phyloP scores from a whole-genome alignment of 164 flowering plant species.

The Kingdonia uniflora region DNA sequence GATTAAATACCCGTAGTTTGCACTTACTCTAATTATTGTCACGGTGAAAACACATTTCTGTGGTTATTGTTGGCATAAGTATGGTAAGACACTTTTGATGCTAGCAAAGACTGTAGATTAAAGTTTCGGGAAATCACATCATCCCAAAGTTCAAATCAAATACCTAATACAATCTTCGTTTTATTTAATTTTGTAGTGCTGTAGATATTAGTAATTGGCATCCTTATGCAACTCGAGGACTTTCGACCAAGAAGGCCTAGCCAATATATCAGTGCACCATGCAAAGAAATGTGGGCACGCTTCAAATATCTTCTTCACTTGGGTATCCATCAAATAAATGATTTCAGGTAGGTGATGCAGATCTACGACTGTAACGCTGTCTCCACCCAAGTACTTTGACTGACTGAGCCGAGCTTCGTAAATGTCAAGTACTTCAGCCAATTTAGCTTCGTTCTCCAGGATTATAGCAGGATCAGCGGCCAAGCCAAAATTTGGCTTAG shows the following conservation, averaged over 20 bases:
- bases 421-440: conserved; percentile 12
- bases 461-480: conserved; percentile 3
- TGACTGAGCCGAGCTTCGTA: conserved; percentile 11
- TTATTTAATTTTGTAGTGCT: too few relatives aligned
- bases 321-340: neutral
- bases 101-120: too few relatives aligned
- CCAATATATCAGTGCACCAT: neutral
- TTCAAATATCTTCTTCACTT: neutral
- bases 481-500: conserved; percentile 35
- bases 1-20: too few relatives aligned
- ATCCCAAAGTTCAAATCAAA: too few relatives aligned
- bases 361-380: neutral
- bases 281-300: neutral
- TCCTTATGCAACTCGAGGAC: neutral
- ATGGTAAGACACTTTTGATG: too few relatives aligned
- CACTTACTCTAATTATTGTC: too few relatives aligned
- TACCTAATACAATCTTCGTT: too few relatives aligned
- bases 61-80: too few relatives aligned
- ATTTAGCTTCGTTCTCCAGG: conserved; percentile 5
- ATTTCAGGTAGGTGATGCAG: conserved; percentile 1
- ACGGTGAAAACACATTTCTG: too few relatives aligned
- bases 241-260: neutral
- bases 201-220: conserved; percentile 2
- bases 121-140: too few relatives aligned
- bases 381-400: conserved; percentile 11